Base-by-base conservation (phyloP, 495 filamentous ascomycete species). In the Tuber magnatum region DNA sequence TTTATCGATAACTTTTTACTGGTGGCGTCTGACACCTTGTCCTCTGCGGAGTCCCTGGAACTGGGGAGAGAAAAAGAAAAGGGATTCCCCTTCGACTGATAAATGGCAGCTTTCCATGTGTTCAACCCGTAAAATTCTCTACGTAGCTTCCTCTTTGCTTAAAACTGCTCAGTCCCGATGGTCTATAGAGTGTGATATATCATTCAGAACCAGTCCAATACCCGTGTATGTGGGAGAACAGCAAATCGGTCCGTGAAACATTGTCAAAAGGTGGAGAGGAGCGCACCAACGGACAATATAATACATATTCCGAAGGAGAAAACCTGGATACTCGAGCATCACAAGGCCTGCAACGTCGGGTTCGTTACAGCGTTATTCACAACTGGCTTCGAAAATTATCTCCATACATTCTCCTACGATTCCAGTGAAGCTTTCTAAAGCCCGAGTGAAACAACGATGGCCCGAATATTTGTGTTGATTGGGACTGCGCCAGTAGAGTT, bases 101-200 rank as follows among this genome's bases (percentile, higher is more conserved):
- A 65, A 65, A 65, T 65, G 56, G 56, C 56, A 65, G 56, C 14
- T 35, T 65, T 65, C 56, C 56, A 65, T 65, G 56, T 65, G 56
- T 65, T 35, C 56, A 35, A 65, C 56, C n/a, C 28, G 35, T 65
- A 35, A 35, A 35, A 65, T 20, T 20, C 56, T 18, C 28, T 65
- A 35, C 56, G 56, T 65, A 65, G 28, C 56, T 65, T 65, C 56
- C 56, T 65, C 56, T 16, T 65, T 65, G 56, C 14, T 2, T 65
- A 65, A 65, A 61, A 65, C 56, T 35, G 56, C 56, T 65, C 56
- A 32, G 56, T 65, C 18, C 28, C 8, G 28, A 18, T 65, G 14
- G 56, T 65, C 14, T 65, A 5, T 35, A 65, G 28, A 35, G 56
- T 35, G 32, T 65, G 56, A 65, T 65, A 35, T 35, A 65, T 65